Conservation (phyloP, 2,329 filamentous ascomycete species). For the Fusarium sp. region DNA sequence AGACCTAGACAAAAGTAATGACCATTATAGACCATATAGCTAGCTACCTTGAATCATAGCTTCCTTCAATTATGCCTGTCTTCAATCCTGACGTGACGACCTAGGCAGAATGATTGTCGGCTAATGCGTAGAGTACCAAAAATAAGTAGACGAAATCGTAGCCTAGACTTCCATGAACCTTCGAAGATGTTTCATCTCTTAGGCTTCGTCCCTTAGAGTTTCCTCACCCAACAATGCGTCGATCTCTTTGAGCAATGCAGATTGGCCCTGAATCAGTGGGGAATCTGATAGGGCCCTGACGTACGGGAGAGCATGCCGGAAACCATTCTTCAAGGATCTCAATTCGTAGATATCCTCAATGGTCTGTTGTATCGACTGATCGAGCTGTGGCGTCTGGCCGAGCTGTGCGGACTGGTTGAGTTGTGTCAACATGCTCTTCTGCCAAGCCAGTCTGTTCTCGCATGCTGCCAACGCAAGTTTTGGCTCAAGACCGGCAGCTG, state of each 20-base stretch:
- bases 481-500: neutral
- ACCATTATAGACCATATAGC: neutral
- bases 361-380: neutral
- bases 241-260: neutral
- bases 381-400: neutral
- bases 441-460: fast-evolving
- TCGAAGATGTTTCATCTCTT: neutral
- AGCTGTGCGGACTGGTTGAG: neutral
- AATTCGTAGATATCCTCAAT: neutral
- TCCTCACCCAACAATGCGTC: neutral
- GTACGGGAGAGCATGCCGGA: fast-evolving
- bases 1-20: neutral
- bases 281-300: neutral
- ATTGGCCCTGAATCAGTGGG: neutral
- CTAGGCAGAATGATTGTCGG: neutral
- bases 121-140: neutral
- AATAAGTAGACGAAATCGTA: neutral
- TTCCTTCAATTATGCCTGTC: neutral
- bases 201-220: fast-evolving
- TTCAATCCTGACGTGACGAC: neutral
- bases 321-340: fast-evolving
- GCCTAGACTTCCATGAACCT: fast-evolving
- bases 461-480: fast-evolving
- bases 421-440: neutral
- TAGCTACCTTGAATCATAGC: neutral